Base-by-base conservation (phyloP, 2,329 filamentous ascomycete species). In the Beauveria bassiana region DNA sequence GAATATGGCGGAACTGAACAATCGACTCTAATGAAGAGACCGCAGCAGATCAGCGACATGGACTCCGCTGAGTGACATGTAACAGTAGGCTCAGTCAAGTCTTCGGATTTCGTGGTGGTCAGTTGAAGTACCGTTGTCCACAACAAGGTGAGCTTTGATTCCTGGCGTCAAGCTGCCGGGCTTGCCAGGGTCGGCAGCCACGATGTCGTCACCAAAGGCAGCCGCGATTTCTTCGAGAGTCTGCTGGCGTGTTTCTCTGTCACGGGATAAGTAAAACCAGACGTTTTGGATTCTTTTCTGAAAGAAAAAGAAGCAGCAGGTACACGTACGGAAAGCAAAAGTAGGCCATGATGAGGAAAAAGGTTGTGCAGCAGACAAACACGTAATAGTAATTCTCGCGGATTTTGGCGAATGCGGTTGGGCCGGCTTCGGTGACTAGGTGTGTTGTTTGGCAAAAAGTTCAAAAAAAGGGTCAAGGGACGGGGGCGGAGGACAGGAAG, bases 321-420 rank as follows among this genome's bases (percentile, higher is more conserved):
- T 4, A 18, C 12, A 28, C 61, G 18, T 31, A 59, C 61, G 81
- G 81, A 70, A 83, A 84, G 67, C 78, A 84, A 56, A 83, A 75
- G 67, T 80, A 84, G 0, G 78, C 80, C 26, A 83, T 64, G 2
- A 75, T 69, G 0, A 83, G 67, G 70, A 83, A 85, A 70, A 83
- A 77, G 1, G 71, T 28, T 2, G 78, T 78, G 65, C 81, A 84
- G 5, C 66, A 77, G 2, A 84, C 80, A 63, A 85, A 85, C 20
- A 85, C 81, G 63, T 84, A 85, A 68, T 85, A 85, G 68, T 84
- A 85, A 64, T 84, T 85, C 65, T 85, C 77, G n/a, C 75, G 68
- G 59, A 85, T 85, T 49, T 76, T 82, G 16, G 79, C 79, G 65
- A 85, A 84, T 0, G 82, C 81, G 57, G 75, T 81, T 0, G 81